Base-by-base conservation (phyloP, 2,329 filamentous ascomycete genomes). In the Cercospora sp. region DNA sequence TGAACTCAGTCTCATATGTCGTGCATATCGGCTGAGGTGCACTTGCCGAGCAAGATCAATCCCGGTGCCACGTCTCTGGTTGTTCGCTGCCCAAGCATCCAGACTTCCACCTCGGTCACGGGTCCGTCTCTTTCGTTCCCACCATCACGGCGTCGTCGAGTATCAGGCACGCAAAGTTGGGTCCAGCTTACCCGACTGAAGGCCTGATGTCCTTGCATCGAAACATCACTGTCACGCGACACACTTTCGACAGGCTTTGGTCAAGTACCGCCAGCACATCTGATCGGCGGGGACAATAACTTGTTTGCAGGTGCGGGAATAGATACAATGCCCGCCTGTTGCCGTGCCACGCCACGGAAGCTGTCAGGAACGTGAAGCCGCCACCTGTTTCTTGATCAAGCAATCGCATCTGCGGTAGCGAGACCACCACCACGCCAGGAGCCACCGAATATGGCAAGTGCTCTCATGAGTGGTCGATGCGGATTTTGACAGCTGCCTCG, bases 11-110 rank as follows among this genome's bases (percentile, higher is more conserved):
- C 36, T 53, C 42, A 48, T 16, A 51, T 63, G 42, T 51, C 60
- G 60, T 62, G 60, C 60, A 51, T 48, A 26, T 45, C 26, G 60
- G 60, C 60, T 62, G 60, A 42, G 30, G n/a, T 36, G 33, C 26
- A 60, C 30, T 31, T 60, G 30, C 57, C 26, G 36, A 45, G n/a
- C 45, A n/a, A 51, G 26, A 45, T 51, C 26, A n/a, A 20, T 30
- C 59, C 59, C 20, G n/a, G 10, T 63, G 16, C 39, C 18, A 28
- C 39, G 12, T 33, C 51, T 26, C 57, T 60, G n/a, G 20, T 39
- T 39, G 36, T 16, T n/a, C 36, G 36, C 36, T 39, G 36, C 36
- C 36, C 36, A 39, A 39, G 36, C 36, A 39, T 39, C 13, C 36
- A 13, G 13, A 39, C 33, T 39, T 12, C 33, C 33, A 39, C 12